Evolutionary conservation across 177 flowering plant genomes (phyloP).

Genomic region (Vitis hybrid): DNA sequence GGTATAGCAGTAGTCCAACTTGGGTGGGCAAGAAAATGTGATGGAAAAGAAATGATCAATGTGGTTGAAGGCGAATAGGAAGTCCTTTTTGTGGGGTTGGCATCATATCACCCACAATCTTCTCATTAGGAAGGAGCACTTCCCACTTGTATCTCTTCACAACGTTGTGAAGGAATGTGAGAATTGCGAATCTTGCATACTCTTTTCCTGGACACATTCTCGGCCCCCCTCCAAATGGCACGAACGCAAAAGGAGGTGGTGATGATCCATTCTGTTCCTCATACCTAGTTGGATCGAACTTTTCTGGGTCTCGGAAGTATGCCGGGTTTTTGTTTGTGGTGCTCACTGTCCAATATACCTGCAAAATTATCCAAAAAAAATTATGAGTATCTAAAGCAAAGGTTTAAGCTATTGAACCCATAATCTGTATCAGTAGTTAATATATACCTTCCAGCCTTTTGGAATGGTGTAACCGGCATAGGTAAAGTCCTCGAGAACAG

Average conservation of each 20-base stretch:
- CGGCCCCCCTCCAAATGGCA: neutral
- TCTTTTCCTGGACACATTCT: slow-evolving; percentile 2
- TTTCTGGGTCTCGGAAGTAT: slow-evolving; percentile 16
- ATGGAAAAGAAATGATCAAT: too few relatives aligned
- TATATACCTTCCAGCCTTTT: neutral
- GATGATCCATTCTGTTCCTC: slow-evolving; percentile 5
- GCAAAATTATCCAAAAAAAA: neutral
- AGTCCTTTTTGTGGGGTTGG: slow-evolving; percentile 6
- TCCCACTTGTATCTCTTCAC: slow-evolving; percentile 15
- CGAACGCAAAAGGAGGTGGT: neutral
- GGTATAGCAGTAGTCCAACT: too few relatives aligned
- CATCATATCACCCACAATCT: slow-evolving; percentile 7
- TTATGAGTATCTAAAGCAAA: too few relatives aligned
- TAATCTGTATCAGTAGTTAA: neutral
- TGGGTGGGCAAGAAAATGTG: too few relatives aligned
- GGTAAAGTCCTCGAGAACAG: neutral
- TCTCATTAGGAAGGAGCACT: slow-evolving; percentile 4
- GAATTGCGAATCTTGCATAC: slow-evolving; percentile 1
- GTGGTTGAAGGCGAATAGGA: neutral
- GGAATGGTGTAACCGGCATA: neutral
- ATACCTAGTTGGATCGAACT: slow-evolving; percentile 18
- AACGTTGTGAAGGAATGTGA: slow-evolving; percentile 16
- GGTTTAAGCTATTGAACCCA: neutral
- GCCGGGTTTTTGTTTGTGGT: slow-evolving; percentile 19
- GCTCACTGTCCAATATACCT: slow-evolving; percentile 23